Evolutionary conservation across 73 alveolate genomes (phyloP).

Genomic region (Uronychia binucleata): DNA sequence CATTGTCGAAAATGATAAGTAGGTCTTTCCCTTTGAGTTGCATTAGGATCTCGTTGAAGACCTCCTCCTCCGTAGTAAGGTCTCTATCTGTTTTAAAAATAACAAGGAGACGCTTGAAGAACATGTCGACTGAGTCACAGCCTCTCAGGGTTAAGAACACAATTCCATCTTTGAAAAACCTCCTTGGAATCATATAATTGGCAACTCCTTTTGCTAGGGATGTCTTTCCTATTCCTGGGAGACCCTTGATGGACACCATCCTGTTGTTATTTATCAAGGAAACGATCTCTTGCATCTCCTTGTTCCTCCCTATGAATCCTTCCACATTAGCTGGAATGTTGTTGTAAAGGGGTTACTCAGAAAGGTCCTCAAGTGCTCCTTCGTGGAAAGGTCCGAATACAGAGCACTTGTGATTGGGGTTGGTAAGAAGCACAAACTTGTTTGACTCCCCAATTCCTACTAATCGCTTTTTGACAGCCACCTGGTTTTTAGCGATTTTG

Average conservation of each 20-base stretch:
- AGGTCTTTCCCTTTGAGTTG: conserved; percentile 37
- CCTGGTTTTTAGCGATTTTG: conserved; percentile 39
- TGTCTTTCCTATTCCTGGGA: conserved; percentile 77
- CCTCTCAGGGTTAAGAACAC: conserved; percentile 48
- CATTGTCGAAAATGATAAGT: conserved; percentile 56
- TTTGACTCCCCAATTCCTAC: conserved; percentile 28
- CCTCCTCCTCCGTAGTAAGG: conserved; percentile 8
- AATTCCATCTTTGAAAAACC: conserved; percentile 44
- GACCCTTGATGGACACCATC: conserved; percentile 57
- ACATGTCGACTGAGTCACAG: conserved; percentile 34
- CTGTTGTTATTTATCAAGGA: conserved; percentile 15
- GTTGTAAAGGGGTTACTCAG: conserved; percentile 25
- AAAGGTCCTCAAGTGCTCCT: conserved; percentile 24
- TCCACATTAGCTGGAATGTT: conserved; percentile 40
- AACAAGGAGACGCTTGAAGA: conserved; percentile 33
- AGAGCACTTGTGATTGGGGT: conserved; percentile 44
- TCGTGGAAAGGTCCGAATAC: conserved; percentile 44
- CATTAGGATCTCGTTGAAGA: not conserved
- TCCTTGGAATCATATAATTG: conserved; percentile 34
- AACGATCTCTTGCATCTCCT: conserved; percentile 52
- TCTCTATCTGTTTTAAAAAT: conserved; percentile 5
- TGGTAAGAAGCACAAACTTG: conserved; percentile 43
- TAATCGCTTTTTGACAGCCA: conserved; percentile 22
- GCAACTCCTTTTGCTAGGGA: conserved; percentile 43
- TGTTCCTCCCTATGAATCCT: conserved; percentile 60